A percentile compares a stretch with the other conserved stretches of the same genome.
phyloP scores from a whole-genome alignment of 495 filamentous ascomycete species.

The Annulohypoxylon bovei region DNA sequence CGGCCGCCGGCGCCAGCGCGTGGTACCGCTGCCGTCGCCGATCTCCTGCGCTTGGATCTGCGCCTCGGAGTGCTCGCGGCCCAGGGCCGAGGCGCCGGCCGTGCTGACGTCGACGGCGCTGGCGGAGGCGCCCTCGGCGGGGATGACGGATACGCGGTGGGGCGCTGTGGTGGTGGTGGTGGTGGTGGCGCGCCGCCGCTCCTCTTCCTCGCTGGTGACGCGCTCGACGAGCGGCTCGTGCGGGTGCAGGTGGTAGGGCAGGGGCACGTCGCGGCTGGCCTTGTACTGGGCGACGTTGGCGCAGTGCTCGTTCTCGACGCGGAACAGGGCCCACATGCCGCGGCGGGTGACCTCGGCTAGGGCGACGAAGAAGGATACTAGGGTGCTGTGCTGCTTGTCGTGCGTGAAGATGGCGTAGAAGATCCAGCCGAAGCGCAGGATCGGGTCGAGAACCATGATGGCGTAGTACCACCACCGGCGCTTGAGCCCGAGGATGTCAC shows the following conservation, averaged over 20 bases:
- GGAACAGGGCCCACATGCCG: conserved; percentile 90
- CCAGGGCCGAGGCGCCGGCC: conserved; percentile 25
- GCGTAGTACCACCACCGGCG: conserved; percentile 81
- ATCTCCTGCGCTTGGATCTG: conserved; percentile 33
- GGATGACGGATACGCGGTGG: conserved; percentile 17
- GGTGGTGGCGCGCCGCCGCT: conserved; percentile 9
- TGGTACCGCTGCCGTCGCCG: conserved; percentile 51
- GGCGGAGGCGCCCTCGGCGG: conserved; percentile 24
- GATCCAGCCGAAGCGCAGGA: conserved; percentile 96
- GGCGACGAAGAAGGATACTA: conserved; percentile 78
- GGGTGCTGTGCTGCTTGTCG: conserved; percentile 80
- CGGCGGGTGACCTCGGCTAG: conserved; percentile 82
- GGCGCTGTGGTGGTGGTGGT: conserved; percentile 13
- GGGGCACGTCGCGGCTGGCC: conserved; percentile 79
- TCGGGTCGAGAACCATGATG: conserved; percentile 83
- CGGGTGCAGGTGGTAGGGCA: conserved; percentile 73
- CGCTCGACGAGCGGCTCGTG: conserved; percentile 49
- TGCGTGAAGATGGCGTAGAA: conserved; percentile 86
- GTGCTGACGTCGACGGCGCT: conserved; percentile 26
- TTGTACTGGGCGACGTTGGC: conserved; percentile 86
- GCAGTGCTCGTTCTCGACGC: conserved; percentile 97
- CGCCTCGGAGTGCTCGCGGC: conserved; percentile 25
- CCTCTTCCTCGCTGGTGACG: conserved; percentile 41
- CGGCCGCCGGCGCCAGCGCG: conserved; percentile 49
- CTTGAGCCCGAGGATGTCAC: conserved; percentile 83